Base-by-base conservation (phyloP, 1,139 yeast genomes). In the Nakaseomyces delphensis region DNA sequence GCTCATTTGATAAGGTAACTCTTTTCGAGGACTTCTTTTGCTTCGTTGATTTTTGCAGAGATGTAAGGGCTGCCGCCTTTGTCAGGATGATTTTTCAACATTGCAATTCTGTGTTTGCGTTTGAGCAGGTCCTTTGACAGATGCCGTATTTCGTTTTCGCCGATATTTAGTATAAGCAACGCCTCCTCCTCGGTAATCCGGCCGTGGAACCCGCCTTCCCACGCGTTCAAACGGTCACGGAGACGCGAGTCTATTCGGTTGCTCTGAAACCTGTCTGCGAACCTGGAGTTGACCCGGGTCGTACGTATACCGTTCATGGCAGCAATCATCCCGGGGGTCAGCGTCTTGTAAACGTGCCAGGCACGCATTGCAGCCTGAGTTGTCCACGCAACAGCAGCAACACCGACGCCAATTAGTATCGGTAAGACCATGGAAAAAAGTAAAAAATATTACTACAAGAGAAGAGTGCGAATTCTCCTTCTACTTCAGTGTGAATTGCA, bases 31-130 rank as follows among this genome's bases (percentile, higher is more conserved):
- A 59, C 40, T 19, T 60, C 62, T 38, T 55, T 51, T 41, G 98
- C 98, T 66, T 91, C 97, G 63, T 91, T 91, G 51, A 91, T 84
- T 70, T 91, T 91, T 43, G 96, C 86, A 46, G 98, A 96, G 60
- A 91, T 65, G 56, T 76, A 89, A n/a, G 96, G 91, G 20, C 95
- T 83, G 3, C 98, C 98, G 36, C 97, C 97, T 59, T 89, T 83
- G 67, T 91, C 98, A 6, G 98, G 98, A 62, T 91, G 98, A 65
- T 89, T 89, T 44, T 83, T 73, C 57, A 91, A 69, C 93, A 89
- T 84, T 65, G 86, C 83, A 57, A 74, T 74, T 66, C 97, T 76
- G 63, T 91, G 97, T 45, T 84, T 84, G 48, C 83, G 95, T 65
- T 87, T 89, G 54, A 91, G 73, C 61, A 79, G 79, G 43, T 77